Evolutionary conservation across 345 rosid species (phyloP).

Genomic region (Turnera subulata): DNA sequence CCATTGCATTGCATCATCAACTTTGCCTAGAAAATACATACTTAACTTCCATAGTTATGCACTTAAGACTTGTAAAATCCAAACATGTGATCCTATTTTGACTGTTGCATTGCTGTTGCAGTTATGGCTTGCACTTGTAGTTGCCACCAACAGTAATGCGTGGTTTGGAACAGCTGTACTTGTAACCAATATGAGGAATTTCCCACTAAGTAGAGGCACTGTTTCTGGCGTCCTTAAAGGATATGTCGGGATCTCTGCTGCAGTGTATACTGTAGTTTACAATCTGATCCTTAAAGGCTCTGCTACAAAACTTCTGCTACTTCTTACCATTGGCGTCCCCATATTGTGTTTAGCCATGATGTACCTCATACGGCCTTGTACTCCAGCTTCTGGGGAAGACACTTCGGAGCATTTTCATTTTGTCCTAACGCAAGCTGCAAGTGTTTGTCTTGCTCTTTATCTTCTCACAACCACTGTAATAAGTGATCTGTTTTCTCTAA

Average conservation of each 20-base stretch:
- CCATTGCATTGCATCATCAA: neutral
- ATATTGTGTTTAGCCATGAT: conserved; percentile 55
- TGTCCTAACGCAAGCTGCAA: conserved; percentile 55
- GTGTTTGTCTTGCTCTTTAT: conserved; percentile 67
- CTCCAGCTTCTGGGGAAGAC: conserved; percentile 87
- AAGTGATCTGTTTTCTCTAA: conserved; percentile 38
- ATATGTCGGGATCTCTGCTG: conserved; percentile 73
- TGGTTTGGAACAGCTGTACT: conserved; percentile 89
- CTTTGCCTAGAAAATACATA: neutral
- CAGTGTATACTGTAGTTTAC: conserved; percentile 71
- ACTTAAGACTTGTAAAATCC: neutral
- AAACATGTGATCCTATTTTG: neutral
- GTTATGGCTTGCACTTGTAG: conserved; percentile 70
- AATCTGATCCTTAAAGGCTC: conserved; percentile 53
- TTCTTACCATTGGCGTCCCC: conserved; percentile 77
- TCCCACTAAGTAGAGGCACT: conserved; percentile 75
- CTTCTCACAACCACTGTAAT: conserved; percentile 51
- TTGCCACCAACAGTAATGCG: conserved; percentile 75
- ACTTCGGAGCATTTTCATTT: conserved; percentile 75
- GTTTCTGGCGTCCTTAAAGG: conserved; percentile 88
- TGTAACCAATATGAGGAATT: conserved; percentile 93
- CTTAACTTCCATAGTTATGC: neutral
- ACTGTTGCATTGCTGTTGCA: conserved; percentile 25
- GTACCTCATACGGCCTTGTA: conserved; percentile 75
- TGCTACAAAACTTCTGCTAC: conserved; percentile 53